Percentiles rank a stretch among this genome's conserved stretches.
phyloP scores from a whole-genome alignment of 345 rosid genomes.

The Cardiospermum halicacabum region DNA sequence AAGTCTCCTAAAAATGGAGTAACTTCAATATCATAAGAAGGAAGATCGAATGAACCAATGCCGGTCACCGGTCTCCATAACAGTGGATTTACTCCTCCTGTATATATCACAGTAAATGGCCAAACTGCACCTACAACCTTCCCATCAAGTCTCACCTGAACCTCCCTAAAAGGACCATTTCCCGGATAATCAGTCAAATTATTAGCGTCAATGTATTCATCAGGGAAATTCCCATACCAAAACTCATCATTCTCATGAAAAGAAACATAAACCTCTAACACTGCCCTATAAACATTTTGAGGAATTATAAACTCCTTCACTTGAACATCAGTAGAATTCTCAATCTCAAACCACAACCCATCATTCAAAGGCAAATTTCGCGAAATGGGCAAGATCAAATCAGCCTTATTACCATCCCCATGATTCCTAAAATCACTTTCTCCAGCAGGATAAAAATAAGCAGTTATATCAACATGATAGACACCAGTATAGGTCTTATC shows the following conservation, averaged over 20 bases:
- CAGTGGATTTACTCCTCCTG: conserved; percentile 80
- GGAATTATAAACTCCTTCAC: conserved; percentile 57
- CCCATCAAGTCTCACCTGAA: conserved; percentile 64
- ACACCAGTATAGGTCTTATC: conserved; percentile 72
- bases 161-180: conserved; percentile 92
- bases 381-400: conserved; percentile 75
- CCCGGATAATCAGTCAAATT: conserved; percentile 42
- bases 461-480: conserved; percentile 57
- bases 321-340: conserved; percentile 39
- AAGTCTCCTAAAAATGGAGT: conserved; percentile 60
- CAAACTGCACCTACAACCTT: conserved; percentile 63
- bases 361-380: conserved; percentile 58
- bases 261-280: conserved; percentile 84
- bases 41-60: conserved; percentile 76
- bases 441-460: conserved; percentile 59
- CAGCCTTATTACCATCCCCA: conserved; percentile 47
- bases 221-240: conserved; percentile 72
- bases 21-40: conserved; percentile 74
- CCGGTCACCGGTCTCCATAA: conserved; percentile 78
- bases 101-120: conserved; percentile 84
- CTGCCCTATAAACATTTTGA: conserved; percentile 77
- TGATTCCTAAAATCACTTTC: conserved; percentile 9
- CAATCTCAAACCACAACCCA: conserved; percentile 82
- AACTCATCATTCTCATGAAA: conserved; percentile 90
- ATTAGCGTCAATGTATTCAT: conserved; percentile 62